Conservation (phyloP, 352 stramenopile genomes). For the Peronosclerospora sorghi region DNA sequence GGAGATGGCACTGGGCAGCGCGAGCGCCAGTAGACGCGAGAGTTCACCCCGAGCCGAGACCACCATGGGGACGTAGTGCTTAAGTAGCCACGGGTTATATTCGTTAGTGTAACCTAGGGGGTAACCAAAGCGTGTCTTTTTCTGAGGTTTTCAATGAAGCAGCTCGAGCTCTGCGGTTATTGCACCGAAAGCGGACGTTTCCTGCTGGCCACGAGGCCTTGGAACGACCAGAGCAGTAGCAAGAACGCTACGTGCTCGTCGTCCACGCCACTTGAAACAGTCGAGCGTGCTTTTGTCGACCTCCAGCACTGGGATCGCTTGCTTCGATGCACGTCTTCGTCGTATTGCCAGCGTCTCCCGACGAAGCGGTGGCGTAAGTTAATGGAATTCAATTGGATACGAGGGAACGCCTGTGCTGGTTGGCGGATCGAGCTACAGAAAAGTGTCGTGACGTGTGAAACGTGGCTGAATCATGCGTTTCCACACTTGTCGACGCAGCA, state of each 20-base stretch:
- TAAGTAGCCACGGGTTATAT: no score
- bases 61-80: no score
- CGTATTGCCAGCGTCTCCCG: constrained; percentile 29
- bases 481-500: constrained; percentile 11
- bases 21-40: no score
- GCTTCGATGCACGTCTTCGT: constrained; percentile 6
- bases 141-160: neutral
- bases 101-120: neutral
- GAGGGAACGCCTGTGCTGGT: constrained; percentile 24
- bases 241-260: neutral
- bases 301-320: constrained; percentile 33
- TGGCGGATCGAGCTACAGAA: constrained; percentile 58
- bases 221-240: neutral
- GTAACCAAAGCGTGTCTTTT: no score
- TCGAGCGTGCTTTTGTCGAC: constrained; percentile 32
- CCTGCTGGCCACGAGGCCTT: constrained; percentile 11
- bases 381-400: constrained; percentile 36
- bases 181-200: constrained; percentile 20
- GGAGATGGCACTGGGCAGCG: no score
- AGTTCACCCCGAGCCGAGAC: no score
- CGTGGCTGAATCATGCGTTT: constrained; percentile 43
- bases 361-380: constrained; percentile 47
- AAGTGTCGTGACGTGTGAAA: constrained; percentile 37
- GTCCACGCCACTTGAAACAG: neutral
- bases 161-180: constrained; percentile 29